These are phyloP conservation scores for Aspergillus glaucus DNA, from an alignment of 2,329 filamentous ascomycete genomes.

Conservation along the genomic window DNA sequence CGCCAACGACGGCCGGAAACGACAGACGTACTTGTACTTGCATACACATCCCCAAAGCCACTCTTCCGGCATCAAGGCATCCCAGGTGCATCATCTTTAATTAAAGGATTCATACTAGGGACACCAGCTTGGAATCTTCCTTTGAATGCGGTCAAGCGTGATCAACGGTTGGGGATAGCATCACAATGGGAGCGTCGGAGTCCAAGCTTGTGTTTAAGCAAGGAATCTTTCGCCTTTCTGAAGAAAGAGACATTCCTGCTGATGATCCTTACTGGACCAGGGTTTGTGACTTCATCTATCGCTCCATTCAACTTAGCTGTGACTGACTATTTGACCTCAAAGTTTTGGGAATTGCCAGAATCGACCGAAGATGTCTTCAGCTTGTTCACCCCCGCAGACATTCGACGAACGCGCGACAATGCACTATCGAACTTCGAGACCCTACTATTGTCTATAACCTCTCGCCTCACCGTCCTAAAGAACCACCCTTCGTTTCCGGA, in stretches of 20 bases:
- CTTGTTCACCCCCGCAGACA: conserved; percentile 82
- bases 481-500: conserved; percentile 90
- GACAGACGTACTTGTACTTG: no score
- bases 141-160: conserved; percentile 1
- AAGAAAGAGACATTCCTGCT: conserved; percentile 77
- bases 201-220: conserved; percentile 99
- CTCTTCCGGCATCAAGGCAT: neutral
- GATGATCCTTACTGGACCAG: conserved; percentile 91
- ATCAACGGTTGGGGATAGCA: conserved; percentile 20
- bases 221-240: conserved; percentile 93
- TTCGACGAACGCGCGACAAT: conserved; percentile 78
- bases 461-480: conserved; percentile 71
- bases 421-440: conserved; percentile 86
- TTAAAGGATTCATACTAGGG: neutral
- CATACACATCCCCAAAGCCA: no score
- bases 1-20: no score
- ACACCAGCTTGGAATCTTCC: neutral
- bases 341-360: conserved; percentile 98
- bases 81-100: neutral
- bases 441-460: conserved; percentile 74
- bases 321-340: conserved; percentile 7
- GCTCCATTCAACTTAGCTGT: conserved; percentile 10
- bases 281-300: conserved; percentile 47
- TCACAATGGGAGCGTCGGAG: conserved; percentile 88
- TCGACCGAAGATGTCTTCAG: conserved; percentile 95